Evolutionary conservation across 768 basidiomycete species (phyloP), one percentile per base, ranked within the genome.

Genomic region (Tylopilus intermedius): DNA sequence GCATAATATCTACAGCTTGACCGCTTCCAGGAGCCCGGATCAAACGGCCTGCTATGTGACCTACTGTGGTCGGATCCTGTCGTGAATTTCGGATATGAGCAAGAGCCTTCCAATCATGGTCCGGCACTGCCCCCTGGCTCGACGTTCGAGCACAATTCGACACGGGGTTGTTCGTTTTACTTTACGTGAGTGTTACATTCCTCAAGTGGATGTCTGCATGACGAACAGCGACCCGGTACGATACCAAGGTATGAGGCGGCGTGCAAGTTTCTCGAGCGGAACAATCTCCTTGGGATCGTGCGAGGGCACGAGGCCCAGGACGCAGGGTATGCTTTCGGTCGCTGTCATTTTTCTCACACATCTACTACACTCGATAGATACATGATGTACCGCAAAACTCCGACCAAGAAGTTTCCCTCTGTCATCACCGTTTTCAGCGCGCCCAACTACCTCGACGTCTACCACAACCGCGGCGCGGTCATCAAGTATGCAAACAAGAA

Each of bases 391-490:
- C 83, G 90, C 57, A 94, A 94, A 71, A 96, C 95, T 0, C 90
- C 90, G 42, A 88, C 86, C 37, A 94, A 91, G 64, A 93, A 91
- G 54, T 98, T 97, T 71, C 95, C 95, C 1, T 93, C 92, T 0
- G 93, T 98, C 29, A 97, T 98, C 72, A 98, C 95, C 35, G 91
- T 99, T 58, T 99, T 99, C 74, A 92, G 89, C 14, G 96, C 95
- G 0, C 96, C 96, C 13, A 95, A 97, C 67, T 98, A 97, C 67
- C 84, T 97, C 58, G 96, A 98, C 66, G 91, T 93, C 5, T 97
- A 98, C 72, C 88, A 92, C 68, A 99, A 99, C 68, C 90, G 94
- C 47, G 96, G 88, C 1, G 96, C 96, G 1, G 86, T 99, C 39
- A 84, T 99, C 72, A 97, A 97, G 71, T 98, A 98, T 63, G 92